Evolutionary conservation across 1,284 basidiomycete genomes (phyloP), one percentile per base, ranked within the genome.

Genomic region (Cystobasidium slooffiae): DNA sequence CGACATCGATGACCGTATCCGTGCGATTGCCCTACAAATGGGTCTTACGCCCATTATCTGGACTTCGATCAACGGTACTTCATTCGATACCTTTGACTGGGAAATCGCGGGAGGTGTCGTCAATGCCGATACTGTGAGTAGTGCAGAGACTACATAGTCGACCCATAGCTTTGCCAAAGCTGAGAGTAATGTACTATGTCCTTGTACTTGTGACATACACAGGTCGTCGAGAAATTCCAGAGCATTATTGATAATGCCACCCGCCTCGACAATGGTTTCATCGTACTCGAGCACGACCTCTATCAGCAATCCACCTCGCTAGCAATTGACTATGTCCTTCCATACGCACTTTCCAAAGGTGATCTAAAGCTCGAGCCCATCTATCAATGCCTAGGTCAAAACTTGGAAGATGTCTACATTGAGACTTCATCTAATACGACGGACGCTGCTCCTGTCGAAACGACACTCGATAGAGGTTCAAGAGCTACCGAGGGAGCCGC

Each of bases 201-300:
- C 56, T 39, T 3, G 9, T 31, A 3, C 31, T 41, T 44, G 6
- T 7, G 6, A 44, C n/a, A 10, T 65, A 14, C 43, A 8, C 64
- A 66, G 64, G 64, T 66, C 81, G 88, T 83, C 44, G 78, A 79
- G 61, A 82, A 81, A 47, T 85, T 84, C 76, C 79, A 84, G 72
- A 78, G 77, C 52, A 85, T 86, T 77, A 76, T 85, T 61, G 79
- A 81, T 76, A 78, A 78, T 37, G 84, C 79, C 79, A 64, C 37
- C 58, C 58, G 39, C 31, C 78, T 85, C 75, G 77, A 81, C 76
- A 82, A 80, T 66, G 92, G 92, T 53, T 96, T 96, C 85, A 89
- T 94, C 80, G 93, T 96, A 58, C 86, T 98, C 49, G 86, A 92
- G 81, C 93, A 96, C 81, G 93, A 95, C 83, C 84, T 95, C 59